phyloP scores from a whole-genome alignment of 352 stramenopile species.

The Thraustochytrium aureum region DNA sequence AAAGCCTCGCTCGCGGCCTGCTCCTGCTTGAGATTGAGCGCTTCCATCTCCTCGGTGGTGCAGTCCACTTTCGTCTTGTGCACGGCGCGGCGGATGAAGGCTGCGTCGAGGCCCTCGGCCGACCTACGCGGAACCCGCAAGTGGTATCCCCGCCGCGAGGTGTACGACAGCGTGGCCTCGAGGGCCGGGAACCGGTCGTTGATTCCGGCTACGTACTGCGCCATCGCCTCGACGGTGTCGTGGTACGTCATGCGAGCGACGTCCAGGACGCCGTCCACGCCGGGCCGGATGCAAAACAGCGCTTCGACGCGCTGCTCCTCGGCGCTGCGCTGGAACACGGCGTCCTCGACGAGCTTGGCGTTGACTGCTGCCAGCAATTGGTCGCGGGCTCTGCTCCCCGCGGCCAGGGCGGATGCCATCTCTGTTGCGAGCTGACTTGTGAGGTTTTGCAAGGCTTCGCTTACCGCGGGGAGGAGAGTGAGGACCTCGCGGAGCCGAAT shows the following conservation, averaged over 20 bases:
- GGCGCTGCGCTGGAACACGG: slow-evolving; percentile 22
- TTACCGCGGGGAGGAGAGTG: not conserved
- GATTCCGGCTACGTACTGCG: slow-evolving; percentile 3
- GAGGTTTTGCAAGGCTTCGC: not conserved
- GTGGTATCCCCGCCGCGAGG: slow-evolving; percentile 51
- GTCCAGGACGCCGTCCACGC: slow-evolving; percentile 61
- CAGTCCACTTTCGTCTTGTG: slow-evolving; percentile 66
- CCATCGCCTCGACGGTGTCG: slow-evolving; percentile 51
- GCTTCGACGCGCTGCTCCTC: slow-evolving; percentile 51
- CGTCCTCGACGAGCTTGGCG: not conserved
- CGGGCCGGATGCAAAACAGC: slow-evolving; percentile 35
- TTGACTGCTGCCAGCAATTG: not conserved
- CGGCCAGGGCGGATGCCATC: not conserved
- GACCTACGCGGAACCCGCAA: slow-evolving; percentile 49
- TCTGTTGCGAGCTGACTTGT: not conserved
- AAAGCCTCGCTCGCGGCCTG: slow-evolving; percentile 78
- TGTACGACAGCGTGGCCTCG: not conserved
- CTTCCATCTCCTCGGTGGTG: slow-evolving; percentile 78
- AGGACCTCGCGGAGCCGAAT: slow-evolving; percentile 42
- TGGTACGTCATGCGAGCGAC: slow-evolving; percentile 61
- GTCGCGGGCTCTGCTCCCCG: not conserved
- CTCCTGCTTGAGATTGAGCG: slow-evolving; percentile 72
- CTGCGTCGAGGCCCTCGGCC: slow-evolving; percentile 19
- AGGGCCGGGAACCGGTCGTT: not conserved
- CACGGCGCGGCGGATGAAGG: slow-evolving; percentile 57